Evolutionary conservation across 495 filamentous ascomycete species (phyloP).

Genomic region (Tricharina praecox): DNA sequence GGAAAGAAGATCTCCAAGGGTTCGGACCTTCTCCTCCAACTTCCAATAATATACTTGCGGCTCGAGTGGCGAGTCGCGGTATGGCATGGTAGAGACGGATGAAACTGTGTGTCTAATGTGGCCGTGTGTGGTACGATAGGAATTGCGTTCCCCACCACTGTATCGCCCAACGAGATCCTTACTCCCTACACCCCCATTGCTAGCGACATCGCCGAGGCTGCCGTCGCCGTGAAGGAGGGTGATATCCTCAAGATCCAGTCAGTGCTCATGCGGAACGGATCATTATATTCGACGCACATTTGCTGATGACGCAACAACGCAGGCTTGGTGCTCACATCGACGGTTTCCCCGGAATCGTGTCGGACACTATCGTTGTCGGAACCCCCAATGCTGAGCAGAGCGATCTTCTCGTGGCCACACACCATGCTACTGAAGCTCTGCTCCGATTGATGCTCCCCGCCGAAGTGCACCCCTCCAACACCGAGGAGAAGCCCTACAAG

Average conservation of each 20-base stretch:
- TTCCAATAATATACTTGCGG: no score
- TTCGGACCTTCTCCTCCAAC: slow-evolving; percentile 30
- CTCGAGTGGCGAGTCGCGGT: no score
- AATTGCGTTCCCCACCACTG: slow-evolving; percentile 82
- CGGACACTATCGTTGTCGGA: slow-evolving; percentile 64
- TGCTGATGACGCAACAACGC: no score
- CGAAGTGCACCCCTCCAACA: slow-evolving; percentile 60
- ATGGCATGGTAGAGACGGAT: no score
- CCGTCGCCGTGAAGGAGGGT: slow-evolving; percentile 55
- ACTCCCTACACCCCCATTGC: slow-evolving; percentile 89
- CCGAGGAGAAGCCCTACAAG: slow-evolving; percentile 62
- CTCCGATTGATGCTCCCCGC: slow-evolving; percentile 79
- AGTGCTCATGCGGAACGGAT: background rate
- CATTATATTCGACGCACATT: slow-evolving; percentile 5
- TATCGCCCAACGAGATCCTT: slow-evolving; percentile 85
- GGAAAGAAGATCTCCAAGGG: slow-evolving; percentile 80
- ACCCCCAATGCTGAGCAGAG: slow-evolving; percentile 44
- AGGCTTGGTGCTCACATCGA: slow-evolving; percentile 87
- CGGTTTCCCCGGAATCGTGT: slow-evolving; percentile 90
- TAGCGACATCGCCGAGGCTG: slow-evolving; percentile 70
- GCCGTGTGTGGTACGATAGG: no score
- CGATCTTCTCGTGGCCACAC: slow-evolving; percentile 73
- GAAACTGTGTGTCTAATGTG: no score
- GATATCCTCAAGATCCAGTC: slow-evolving; percentile 84
- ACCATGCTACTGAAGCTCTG: slow-evolving; percentile 92